A percentile compares a stretch with the other conserved stretches of the same genome.
Evolutionary conservation across 163 green algal genomes (phyloP).

Genomic region (Chloromonas sp.): DNA sequence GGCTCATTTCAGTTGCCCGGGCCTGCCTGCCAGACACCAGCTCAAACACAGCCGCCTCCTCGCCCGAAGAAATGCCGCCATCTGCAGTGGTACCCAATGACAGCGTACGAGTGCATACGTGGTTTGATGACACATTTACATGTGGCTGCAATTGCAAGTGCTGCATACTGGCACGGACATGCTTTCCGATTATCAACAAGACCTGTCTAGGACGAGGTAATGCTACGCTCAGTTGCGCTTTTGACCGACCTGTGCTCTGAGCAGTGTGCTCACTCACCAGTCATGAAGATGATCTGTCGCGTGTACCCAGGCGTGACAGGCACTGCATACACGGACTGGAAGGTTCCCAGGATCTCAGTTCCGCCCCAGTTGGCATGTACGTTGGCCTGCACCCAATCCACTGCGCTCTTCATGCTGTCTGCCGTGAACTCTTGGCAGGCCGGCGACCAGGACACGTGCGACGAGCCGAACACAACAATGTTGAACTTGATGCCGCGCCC

Average conservation of each 20-base stretch:
- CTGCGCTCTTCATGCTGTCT: constrained; percentile 6
- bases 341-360: constrained; percentile 22
- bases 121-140: too few species aligned
- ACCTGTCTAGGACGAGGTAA: too few species aligned
- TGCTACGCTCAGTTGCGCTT: too few species aligned
- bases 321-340: constrained; percentile 21
- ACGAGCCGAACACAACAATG: constrained; percentile 18
- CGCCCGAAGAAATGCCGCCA: constrained; percentile 13
- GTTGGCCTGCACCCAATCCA: constrained; percentile 25
- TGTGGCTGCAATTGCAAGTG: too few species aligned
- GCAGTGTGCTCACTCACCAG: background rate
- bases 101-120: background rate
- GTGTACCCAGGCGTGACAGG: constrained; percentile 8
- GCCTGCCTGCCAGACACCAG: constrained; percentile 1
- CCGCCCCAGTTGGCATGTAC: constrained; percentile 23
- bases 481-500: constrained; percentile 28
- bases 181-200: too few species aligned
- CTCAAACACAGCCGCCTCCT: constrained; percentile 15
- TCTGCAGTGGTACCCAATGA: constrained; percentile 2
- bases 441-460: constrained; percentile 10
- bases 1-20: too few species aligned
- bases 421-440: constrained; percentile 8
- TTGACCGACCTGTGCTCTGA: too few species aligned
- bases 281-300: constrained; percentile 26
- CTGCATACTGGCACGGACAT: too few species aligned